phyloP scores from a whole-genome alignment of 2,329 filamentous ascomycete genomes.

The Fusarium miscanthi region DNA sequence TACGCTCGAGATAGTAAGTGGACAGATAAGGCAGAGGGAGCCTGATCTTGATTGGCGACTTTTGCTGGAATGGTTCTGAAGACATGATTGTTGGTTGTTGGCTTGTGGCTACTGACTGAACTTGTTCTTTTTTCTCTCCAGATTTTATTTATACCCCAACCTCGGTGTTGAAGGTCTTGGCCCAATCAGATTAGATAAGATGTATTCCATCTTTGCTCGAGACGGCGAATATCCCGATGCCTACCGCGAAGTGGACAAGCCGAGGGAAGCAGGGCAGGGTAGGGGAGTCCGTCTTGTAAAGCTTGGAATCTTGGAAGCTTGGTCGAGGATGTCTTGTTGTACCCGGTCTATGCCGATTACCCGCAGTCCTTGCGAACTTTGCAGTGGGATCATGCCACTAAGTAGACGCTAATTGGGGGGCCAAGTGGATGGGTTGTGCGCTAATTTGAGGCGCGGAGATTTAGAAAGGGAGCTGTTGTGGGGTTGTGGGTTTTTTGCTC shows the following conservation, averaged over 20 bases:
- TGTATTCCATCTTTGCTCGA: neutral
- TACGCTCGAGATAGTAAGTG: conserved; percentile 40
- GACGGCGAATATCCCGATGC: conserved; percentile 14
- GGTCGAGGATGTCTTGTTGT: neutral
- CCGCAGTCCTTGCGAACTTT: conserved; percentile 14
- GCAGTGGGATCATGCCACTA: conserved; percentile 16
- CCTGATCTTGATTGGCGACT: conserved; percentile 58
- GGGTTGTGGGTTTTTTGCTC: neutral
- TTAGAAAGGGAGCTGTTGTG: conserved; percentile 1
- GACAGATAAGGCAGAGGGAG: conserved; percentile 38
- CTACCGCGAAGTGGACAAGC: conserved; percentile 6
- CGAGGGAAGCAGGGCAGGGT: neutral
- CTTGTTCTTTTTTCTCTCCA: conserved; percentile 22
- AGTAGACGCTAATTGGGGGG: neutral
- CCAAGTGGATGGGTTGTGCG: neutral
- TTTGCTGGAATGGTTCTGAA: conserved; percentile 37
- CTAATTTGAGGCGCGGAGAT: conserved; percentile 17
- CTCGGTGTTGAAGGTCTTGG: conserved; percentile 7
- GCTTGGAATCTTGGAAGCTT: conserved; percentile 19
- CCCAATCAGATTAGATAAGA: conserved; percentile 37
- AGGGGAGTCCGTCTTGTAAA: conserved; percentile 30
- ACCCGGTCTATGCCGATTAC: conserved; percentile 27
- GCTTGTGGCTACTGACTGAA: conserved; percentile 9
- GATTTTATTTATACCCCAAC: conserved; percentile 41
- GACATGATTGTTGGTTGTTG: conserved; percentile 28